Evolutionary conservation across 1,284 basidiomycete species (phyloP).

Genomic region (Taiwanofungus camphoratus): DNA sequence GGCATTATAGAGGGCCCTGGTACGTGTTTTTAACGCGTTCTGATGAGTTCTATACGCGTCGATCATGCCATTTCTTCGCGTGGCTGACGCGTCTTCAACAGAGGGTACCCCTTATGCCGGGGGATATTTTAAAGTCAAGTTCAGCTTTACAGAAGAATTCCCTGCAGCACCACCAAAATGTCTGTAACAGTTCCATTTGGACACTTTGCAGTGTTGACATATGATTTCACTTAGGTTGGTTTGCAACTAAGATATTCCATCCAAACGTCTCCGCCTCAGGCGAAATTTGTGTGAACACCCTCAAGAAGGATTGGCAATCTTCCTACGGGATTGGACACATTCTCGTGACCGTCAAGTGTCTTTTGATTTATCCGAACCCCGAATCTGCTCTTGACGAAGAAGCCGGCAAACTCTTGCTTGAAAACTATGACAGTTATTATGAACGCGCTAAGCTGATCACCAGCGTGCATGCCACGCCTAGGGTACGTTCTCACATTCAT

Average conservation of each 20-base stretch:
- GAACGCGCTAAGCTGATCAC: slow-evolving; percentile 78
- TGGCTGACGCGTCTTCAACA: slow-evolving; percentile 34
- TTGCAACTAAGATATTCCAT: slow-evolving; percentile 93
- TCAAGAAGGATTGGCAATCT: slow-evolving; percentile 96
- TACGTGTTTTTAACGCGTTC: slow-evolving; percentile 33
- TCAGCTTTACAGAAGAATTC: slow-evolving; percentile 86
- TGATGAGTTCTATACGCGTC: slow-evolving; percentile 8
- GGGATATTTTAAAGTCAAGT: slow-evolving; percentile 85
- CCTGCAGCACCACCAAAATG: slow-evolving; percentile 90
- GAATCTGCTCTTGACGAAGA: slow-evolving; percentile 95
- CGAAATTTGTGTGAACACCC: slow-evolving; percentile 95
- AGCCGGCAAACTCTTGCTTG: slow-evolving; percentile 85
- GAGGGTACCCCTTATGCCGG: slow-evolving; percentile 90
- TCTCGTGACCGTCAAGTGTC: slow-evolving; percentile 87
- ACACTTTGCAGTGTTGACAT: slow-evolving; percentile 4
- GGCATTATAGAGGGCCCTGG: slow-evolving; percentile 80
- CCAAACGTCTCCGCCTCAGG: slow-evolving; percentile 88
- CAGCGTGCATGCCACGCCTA: slow-evolving; percentile 78
- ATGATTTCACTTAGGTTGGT: slow-evolving; percentile 55
- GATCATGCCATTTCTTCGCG: slow-evolving; percentile 1
- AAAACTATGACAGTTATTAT: slow-evolving; percentile 85
- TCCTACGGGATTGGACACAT: slow-evolving; percentile 91
- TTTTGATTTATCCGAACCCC: slow-evolving; percentile 94
- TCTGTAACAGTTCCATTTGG: slow-evolving; percentile 36
- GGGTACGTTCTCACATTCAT: slow-evolving; percentile 22